Percentiles rank a stretch among this genome's conserved stretches.
These are phyloP conservation scores for Colletotrichum sp. DNA, from an alignment of 2,329 filamentous ascomycete species.

Conservation along the genomic window DNA sequence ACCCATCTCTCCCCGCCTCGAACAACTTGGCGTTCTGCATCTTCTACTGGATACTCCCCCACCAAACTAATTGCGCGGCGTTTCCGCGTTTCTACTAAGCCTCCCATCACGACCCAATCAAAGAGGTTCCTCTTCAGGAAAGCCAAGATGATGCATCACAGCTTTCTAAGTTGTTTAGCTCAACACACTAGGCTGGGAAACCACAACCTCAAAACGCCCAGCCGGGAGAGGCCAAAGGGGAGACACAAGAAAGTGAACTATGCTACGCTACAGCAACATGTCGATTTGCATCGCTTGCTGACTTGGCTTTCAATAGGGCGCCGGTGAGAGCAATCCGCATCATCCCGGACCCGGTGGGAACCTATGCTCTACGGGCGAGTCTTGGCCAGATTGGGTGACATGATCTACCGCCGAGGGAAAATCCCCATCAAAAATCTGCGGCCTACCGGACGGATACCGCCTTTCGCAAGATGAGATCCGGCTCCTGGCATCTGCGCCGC, in stretches of 20 bases:
- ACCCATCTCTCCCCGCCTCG: neutral
- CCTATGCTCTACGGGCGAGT: neutral
- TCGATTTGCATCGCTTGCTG: slow-evolving; percentile 1
- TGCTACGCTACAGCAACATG: neutral
- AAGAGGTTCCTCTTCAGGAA: neutral
- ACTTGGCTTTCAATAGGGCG: neutral
- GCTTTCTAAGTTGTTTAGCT: neutral
- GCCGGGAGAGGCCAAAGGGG: neutral
- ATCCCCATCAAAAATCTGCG: neutral
- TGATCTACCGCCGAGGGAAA: slow-evolving; percentile 11
- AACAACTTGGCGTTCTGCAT: neutral
- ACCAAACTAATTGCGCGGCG: neutral
- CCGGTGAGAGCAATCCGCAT: neutral
- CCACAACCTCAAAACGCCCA: neutral
- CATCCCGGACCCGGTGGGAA: neutral
- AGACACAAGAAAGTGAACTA: neutral
- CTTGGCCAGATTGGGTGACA: slow-evolving; percentile 18
- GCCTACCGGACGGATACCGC: neutral
- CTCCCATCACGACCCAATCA: neutral
- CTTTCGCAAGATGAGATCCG: neutral
- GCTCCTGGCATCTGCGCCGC: neutral
- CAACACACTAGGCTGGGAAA: neutral
- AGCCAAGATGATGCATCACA: neutral
- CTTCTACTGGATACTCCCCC: neutral
- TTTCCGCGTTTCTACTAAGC: neutral